Base-by-base conservation (phyloP, 2,329 filamentous ascomycete species). In the Dactylellina cionopaga region DNA sequence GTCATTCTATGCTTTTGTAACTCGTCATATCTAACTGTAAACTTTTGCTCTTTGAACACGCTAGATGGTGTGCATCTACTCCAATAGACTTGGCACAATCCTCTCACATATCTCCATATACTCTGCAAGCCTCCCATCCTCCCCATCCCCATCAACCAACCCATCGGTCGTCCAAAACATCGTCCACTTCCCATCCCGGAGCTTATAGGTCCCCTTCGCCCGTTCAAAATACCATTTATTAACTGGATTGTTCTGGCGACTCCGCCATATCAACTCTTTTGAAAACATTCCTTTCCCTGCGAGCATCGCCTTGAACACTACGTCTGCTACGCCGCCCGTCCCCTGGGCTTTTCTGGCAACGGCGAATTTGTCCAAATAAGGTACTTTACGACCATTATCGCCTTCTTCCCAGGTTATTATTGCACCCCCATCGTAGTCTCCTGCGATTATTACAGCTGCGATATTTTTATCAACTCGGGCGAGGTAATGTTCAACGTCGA, bases 221-320 rank as follows among this genome's bases (percentile, higher is more conserved):
- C 95, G 85, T 81, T 99, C 95, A 81, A 98, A 97, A 80, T 99
- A 99, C 95, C 95, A 99, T 79, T 97, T 97, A 79, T 99, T 99
- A 3, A 99, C 95, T 0, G 93, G 94, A 78, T 99, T 98, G 79
- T 93, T 88, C 78, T 90, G 90, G 55, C 95, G 85, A 79, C 91
- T 96, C 64, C 93, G 85, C 95, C 95, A 99, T 78, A 93, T 96
- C 1, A 98, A 71, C 52, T 77, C 95, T 1, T 87, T 81, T 0
- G 93, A 93, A 76, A 98, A 96, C 77, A 93, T 96, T 17, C 89
- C 88, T 25, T 47, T 62, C 27, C 65, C 55, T 5, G 91, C 86
- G 3, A 96, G 92, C 91, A 99, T 96, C 31, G 92, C 90, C 74
- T 96, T 96, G 82, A 98, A 99, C 5, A 99, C 90, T 37, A 98